Conservation (phyloP, 192 early-diverging fungal genomes). For the Phycomyces nitens region DNA sequence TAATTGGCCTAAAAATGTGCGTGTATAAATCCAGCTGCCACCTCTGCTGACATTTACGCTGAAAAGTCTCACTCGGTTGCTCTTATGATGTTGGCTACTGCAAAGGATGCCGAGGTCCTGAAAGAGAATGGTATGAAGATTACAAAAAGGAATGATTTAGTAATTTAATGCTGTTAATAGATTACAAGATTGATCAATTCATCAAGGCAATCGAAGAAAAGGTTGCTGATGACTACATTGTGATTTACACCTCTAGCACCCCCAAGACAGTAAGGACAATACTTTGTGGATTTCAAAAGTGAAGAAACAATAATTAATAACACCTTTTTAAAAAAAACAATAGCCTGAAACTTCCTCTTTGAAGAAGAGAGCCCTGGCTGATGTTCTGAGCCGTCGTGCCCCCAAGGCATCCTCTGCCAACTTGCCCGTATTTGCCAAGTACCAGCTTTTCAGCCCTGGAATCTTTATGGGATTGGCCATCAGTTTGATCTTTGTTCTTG, state of each 20-base stretch:
- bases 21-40: background rate
- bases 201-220: constrained; percentile 19
- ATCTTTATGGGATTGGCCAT: constrained; percentile 35
- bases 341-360: background rate
- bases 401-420: constrained; percentile 7
- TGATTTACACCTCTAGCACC: constrained; percentile 36
- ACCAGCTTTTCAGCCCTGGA: constrained; percentile 33
- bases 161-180: constrained; percentile 13
- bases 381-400: constrained; percentile 13
- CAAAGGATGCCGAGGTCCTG: constrained; percentile 13
- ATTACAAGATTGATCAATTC: constrained; percentile 14
- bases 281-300: too few relatives aligned
- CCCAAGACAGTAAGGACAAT: constrained; percentile 22
- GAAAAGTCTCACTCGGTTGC: constrained; percentile 14
- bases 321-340: too few relatives aligned
- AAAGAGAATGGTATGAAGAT: constrained; percentile 28
- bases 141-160: background rate
- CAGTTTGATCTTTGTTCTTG: constrained; percentile 26
- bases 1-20: background rate
- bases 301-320: too few relatives aligned
- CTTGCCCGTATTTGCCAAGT: constrained; percentile 37
- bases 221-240: constrained; percentile 25
- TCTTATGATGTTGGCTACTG: constrained; percentile 14
- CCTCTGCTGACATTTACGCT: constrained; percentile 9
- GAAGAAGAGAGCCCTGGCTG: constrained; percentile 1